Percentiles rank a stretch among this genome's conserved stretches.
Conservation (phyloP, 2,329 filamentous ascomycete species). For the Leptographium lundbergii region DNA sequence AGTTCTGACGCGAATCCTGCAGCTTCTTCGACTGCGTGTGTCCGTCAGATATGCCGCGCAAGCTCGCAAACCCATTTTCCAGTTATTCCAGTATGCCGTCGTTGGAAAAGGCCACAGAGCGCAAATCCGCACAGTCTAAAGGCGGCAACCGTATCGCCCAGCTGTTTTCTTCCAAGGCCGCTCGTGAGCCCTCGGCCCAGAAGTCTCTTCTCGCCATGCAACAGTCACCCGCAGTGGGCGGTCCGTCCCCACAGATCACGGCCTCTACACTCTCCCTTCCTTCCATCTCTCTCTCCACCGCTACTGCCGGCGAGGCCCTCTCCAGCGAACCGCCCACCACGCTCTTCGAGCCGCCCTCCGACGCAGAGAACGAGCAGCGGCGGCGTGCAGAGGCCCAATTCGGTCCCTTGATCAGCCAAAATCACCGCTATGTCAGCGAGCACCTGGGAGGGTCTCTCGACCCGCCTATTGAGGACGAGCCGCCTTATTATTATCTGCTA, state of each 20-base stretch:
- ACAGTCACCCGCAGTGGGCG: constrained; percentile 31
- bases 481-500: constrained; percentile 90
- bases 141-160: constrained; percentile 60
- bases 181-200: constrained; percentile 50
- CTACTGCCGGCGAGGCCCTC: constrained; percentile 59
- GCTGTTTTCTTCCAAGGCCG: constrained; percentile 73
- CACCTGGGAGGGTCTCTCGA: constrained; percentile 71
- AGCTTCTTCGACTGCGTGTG: background rate
- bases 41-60: constrained; percentile 40
- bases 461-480: constrained; percentile 83
- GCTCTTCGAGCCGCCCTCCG: constrained; percentile 77
- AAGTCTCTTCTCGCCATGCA: constrained; percentile 57
- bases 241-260: constrained; percentile 51
- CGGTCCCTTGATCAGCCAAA: constrained; percentile 66
- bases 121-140: constrained; percentile 51
- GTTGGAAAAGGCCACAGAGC: constrained; percentile 38
- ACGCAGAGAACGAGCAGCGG: constrained; percentile 66
- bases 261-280: constrained; percentile 67
- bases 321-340: constrained; percentile 60
- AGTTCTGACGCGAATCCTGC: background rate
- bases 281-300: constrained; percentile 83
- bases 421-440: constrained; percentile 80
- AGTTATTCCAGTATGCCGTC: constrained; percentile 33
- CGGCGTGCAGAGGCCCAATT: constrained; percentile 81
- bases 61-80: constrained; percentile 44